Conservation (phyloP, 345 rosid species). For the Lagerstroemia speciosa region DNA sequence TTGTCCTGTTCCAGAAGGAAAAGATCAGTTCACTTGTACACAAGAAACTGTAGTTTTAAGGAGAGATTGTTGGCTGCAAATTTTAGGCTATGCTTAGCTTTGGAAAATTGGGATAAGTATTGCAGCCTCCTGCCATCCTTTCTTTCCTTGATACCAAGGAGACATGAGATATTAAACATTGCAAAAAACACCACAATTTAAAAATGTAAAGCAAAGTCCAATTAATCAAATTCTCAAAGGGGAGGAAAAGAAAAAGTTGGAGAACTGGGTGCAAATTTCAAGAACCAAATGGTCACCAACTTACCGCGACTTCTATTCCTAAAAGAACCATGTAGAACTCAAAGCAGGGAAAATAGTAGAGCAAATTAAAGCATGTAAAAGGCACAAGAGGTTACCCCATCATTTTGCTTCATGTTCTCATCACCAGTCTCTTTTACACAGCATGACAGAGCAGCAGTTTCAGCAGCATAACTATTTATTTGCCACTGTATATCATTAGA, state of each 20-base stretch:
- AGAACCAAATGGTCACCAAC: background rate
- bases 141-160: background rate
- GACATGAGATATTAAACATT: background rate
- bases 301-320: background rate
- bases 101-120: background rate
- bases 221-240: background rate
- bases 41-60: background rate
- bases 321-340: background rate
- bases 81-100: background rate
- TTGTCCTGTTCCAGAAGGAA: constrained; percentile 29
- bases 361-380: background rate
- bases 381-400: constrained; percentile 25
- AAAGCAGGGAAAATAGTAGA: background rate
- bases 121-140: background rate
- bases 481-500: constrained; percentile 15
- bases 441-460: constrained; percentile 19
- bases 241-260: background rate
- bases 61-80: background rate
- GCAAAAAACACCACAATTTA: background rate
- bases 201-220: background rate
- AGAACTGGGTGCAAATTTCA: background rate
- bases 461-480: constrained; percentile 8
- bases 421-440: constrained; percentile 20
- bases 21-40: background rate
- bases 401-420: constrained; percentile 24